Conservation (phyloP, 805 yeast species). For the Cyberlindnera samutprakarnensis region DNA sequence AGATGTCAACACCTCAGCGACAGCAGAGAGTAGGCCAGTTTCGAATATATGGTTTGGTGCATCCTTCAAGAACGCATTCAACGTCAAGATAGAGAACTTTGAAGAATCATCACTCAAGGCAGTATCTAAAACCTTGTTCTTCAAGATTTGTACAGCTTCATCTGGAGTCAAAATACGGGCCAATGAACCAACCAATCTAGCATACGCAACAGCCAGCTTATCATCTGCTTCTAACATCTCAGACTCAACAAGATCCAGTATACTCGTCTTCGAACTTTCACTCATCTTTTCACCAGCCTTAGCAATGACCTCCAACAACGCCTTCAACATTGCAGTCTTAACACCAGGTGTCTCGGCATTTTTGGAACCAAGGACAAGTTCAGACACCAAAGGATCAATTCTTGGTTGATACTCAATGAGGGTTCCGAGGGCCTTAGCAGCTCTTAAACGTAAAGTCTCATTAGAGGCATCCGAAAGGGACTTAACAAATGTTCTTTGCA, state of each 20-base stretch:
- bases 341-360: conserved; percentile 61
- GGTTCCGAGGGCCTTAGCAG: conserved; percentile 85
- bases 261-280: conserved; percentile 60
- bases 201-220: conserved; percentile 66
- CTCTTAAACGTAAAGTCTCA: conserved; percentile 68
- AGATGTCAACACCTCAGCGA: conserved; percentile 39
- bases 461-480: conserved; percentile 74
- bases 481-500: conserved; percentile 94
- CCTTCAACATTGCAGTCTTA: conserved; percentile 78
- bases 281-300: conserved; percentile 75
- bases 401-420: conserved; percentile 86
- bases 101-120: conserved; percentile 36
- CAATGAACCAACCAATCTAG: conserved; percentile 69
- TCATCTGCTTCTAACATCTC: conserved; percentile 52
- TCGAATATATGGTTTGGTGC: conserved; percentile 59
- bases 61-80: conserved; percentile 75
- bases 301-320: conserved; percentile 71
- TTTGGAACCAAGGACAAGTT: conserved; percentile 70
- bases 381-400: conserved; percentile 86
- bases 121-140: conserved; percentile 47
- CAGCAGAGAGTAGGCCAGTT: conserved; percentile 41
- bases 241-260: conserved; percentile 67
- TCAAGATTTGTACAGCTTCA: conserved; percentile 56
- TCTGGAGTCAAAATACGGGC: conserved; percentile 57
- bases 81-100: conserved; percentile 59